Base-by-base conservation (phyloP, 352 stramenopile species). In the Halophytophthora batemanensis region DNA sequence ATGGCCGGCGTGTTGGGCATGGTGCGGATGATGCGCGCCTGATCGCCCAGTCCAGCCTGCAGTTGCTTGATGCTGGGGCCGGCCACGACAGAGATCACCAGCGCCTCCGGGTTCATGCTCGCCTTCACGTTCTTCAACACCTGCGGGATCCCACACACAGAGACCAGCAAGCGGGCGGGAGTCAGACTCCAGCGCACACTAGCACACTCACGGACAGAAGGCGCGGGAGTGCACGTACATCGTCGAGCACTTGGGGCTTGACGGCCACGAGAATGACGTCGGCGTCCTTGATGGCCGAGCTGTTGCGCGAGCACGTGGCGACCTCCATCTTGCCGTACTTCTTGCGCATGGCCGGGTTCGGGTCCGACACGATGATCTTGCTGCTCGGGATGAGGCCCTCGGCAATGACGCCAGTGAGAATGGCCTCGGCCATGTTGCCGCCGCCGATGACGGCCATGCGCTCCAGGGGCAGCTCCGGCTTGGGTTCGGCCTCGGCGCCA, bases 1-100 rank as follows among this genome's bases (percentile, higher is more conserved):
- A 90, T 96, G 19, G 92, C 92, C 3, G 95, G 95, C 6, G 95
- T 98, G 65, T 98, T 98, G 2, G 95, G 95, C 95, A 98, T 98
- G 39, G 68, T 91, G 22, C 94, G 86, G 39, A 97, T 96, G 57
- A 98, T 66, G 28, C 68, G 79, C 13, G 83, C 90, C 25, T 82
- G 53, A 14, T 83, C 58, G 1, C 86, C 77, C 6, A 85, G 63
- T 13, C 76, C 64, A 0, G 55, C 49, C 34, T 93, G 77, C 51
- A 94, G 73, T 14, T 69, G 59, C n/a, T 86, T 70, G 42, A 96
- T 90, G 12, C 79, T 90, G 15, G 81, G 69, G 12, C 87, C 88
- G 6, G 86, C 86, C 38, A 95, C 74, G 19, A 96, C 91, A 0
- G 85, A 96, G 25, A 97, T 72, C 15, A 93, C 75, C 6, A 91